Evolutionary conservation across 2,329 filamentous ascomycete genomes (phyloP).

Genomic region (Dactylellina cionopaga): DNA sequence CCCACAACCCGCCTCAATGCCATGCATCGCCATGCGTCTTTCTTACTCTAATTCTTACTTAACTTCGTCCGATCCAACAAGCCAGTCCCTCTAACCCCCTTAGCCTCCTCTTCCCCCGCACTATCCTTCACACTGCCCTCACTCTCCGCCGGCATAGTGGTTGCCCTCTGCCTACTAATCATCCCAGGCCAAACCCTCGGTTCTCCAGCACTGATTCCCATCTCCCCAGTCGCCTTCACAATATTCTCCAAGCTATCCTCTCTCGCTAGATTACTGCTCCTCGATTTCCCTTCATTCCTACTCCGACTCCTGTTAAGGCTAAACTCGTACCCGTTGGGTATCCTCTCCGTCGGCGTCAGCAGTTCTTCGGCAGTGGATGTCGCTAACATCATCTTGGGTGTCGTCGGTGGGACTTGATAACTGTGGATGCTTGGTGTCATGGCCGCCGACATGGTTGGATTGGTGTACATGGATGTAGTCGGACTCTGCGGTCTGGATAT

Average conservation of each 20-base stretch:
- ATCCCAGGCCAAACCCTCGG: conserved; percentile 56
- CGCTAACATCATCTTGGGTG: conserved; percentile 38
- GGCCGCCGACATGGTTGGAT: conserved; percentile 51
- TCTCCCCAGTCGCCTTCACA: conserved; percentile 52
- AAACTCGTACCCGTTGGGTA: conserved; percentile 12
- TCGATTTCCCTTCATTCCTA: conserved; percentile 36
- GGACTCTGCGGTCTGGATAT: conserved; percentile 55
- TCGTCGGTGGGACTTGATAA: conserved; percentile 39
- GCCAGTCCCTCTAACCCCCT: conserved; percentile 35
- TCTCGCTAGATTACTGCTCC: conserved; percentile 14
- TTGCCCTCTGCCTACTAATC: conserved; percentile 54
- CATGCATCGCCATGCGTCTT: no score
- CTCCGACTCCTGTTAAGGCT: conserved; percentile 30
- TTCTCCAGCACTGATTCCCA: conserved; percentile 56
- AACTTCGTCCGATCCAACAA: conserved; percentile 22
- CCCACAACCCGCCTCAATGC: no score
- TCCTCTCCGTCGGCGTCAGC: conserved; percentile 12
- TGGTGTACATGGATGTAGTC: conserved; percentile 57
- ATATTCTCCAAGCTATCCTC: conserved; percentile 37
- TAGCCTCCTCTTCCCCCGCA: not conserved
- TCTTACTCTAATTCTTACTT: no score
- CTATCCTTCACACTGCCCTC: conserved; percentile 13
- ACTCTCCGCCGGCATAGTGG: not conserved
- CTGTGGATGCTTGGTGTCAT: conserved; percentile 51
- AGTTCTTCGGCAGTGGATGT: conserved; percentile 5